Conservation (phyloP, 176 grass and related monocot genomes). For the Cymbopogon citratus region DNA sequence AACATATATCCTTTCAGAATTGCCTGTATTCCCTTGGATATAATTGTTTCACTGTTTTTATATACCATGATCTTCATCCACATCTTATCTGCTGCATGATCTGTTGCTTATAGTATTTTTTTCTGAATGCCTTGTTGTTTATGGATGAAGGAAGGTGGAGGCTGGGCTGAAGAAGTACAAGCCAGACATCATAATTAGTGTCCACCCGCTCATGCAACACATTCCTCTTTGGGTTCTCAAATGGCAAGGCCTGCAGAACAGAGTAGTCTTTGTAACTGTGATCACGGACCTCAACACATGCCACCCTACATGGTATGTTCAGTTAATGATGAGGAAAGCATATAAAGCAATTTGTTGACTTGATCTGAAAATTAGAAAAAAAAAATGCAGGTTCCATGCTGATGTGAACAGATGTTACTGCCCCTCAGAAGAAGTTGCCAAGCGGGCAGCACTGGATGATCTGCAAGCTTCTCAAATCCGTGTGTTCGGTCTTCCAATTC, state of each 20-base stretch:
- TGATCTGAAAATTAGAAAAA: neutral
- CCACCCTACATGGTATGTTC: slow-evolving; percentile 78
- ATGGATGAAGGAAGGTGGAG: slow-evolving; percentile 91
- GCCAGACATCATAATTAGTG: slow-evolving; percentile 99
- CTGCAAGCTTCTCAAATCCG: slow-evolving; percentile 74
- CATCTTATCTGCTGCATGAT: neutral
- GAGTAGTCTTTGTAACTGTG: slow-evolving; percentile 80
- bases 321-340: neutral
- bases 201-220: slow-evolving; percentile 99
- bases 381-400: slow-evolving; percentile 74
- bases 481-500: slow-evolving; percentile 88
- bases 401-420: slow-evolving; percentile 97
- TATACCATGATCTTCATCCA: neutral
- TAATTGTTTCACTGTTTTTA: neutral
- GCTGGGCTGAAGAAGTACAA: slow-evolving; percentile 99
- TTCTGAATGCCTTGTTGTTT: slow-evolving; percentile 37
- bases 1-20: slow-evolving; percentile 9
- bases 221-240: slow-evolving; percentile 98
- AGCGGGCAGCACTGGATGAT: slow-evolving; percentile 74
- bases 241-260: slow-evolving; percentile 95
- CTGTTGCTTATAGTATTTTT: neutral
- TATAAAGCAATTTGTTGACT: neutral
- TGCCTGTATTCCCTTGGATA: neutral
- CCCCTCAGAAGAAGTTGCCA: slow-evolving; percentile 94
- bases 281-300: slow-evolving; percentile 98